Evolutionary conservation across 1,284 basidiomycete genomes (phyloP).

Genomic region (Naganishia albida): DNA sequence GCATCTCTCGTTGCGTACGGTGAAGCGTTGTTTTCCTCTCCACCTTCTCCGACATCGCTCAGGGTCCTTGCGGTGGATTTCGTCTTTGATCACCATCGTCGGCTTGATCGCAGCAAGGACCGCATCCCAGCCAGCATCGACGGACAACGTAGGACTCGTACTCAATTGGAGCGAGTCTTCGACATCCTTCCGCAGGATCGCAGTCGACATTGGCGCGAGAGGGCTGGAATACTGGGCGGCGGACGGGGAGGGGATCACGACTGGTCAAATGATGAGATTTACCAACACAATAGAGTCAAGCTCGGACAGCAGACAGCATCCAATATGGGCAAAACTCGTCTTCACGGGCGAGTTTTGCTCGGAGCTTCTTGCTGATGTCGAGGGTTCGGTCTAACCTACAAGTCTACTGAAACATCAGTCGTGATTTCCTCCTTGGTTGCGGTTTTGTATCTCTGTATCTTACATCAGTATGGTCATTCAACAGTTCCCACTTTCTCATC

Average conservation of each 20-base stretch:
- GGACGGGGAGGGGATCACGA: constrained; percentile 1
- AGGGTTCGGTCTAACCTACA: constrained; percentile 29
- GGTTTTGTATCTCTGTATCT: no score
- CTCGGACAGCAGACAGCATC: constrained; percentile 41
- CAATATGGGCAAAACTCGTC: constrained; percentile 13
- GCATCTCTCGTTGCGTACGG: background rate
- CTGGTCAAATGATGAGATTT: constrained; percentile 47
- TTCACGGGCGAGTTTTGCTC: constrained; percentile 4
- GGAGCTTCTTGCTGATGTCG: constrained; percentile 32
- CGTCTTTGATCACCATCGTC: constrained; percentile 23
- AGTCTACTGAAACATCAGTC: constrained; percentile 27
- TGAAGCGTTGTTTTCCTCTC: no score
- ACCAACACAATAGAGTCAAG: constrained; percentile 55
- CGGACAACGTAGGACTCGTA: background rate
- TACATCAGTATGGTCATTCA: no score
- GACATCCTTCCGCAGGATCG: no score
- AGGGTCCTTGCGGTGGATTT: background rate
- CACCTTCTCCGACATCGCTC: background rate
- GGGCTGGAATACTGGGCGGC: no score
- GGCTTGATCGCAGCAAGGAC: constrained; percentile 17
- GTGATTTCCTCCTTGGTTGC: constrained; percentile 4
- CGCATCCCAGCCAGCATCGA: background rate
- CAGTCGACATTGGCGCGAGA: no score
- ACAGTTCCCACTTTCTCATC: background rate
- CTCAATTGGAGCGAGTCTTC: no score